Conservation (phyloP, 2,329 filamentous ascomycete species). For the Fusarium sp. region DNA sequence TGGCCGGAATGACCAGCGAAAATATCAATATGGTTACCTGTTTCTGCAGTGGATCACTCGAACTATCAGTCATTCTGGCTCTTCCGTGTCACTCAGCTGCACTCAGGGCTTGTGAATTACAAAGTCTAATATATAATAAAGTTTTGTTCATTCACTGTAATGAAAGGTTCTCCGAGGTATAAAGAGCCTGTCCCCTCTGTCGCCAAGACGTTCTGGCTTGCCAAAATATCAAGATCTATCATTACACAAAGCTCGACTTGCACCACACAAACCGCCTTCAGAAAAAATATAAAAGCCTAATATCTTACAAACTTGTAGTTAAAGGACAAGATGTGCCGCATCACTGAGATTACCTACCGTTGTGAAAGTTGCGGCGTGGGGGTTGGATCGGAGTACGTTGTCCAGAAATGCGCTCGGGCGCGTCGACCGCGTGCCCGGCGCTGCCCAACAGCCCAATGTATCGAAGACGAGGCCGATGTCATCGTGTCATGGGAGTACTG, state of each 20-base stretch:
- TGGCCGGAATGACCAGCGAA: background rate
- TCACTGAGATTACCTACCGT: background rate
- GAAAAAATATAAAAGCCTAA: background rate
- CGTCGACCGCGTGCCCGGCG: background rate
- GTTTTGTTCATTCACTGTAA: background rate
- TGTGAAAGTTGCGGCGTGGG: background rate
- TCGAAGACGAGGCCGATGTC: background rate
- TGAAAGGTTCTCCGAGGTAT: background rate
- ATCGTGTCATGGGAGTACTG: background rate
- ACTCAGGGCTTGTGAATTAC: background rate
- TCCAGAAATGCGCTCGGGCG: background rate
- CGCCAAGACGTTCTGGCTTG: background rate
- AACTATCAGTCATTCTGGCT: background rate
- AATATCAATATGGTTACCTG: background rate
- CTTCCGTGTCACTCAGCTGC: background rate
- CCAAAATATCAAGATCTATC: background rate
- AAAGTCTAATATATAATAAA: background rate
- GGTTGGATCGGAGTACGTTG: background rate
- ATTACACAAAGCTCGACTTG: background rate
- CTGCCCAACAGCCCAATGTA: background rate
- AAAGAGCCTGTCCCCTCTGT: background rate
- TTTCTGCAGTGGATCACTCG: background rate
- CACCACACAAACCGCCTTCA: background rate
- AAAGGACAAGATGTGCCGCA: background rate
- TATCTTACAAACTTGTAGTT: background rate